Evolutionary conservation across 2,329 filamentous ascomycete species (phyloP).

Genomic region (Diaporthe longicolla): DNA sequence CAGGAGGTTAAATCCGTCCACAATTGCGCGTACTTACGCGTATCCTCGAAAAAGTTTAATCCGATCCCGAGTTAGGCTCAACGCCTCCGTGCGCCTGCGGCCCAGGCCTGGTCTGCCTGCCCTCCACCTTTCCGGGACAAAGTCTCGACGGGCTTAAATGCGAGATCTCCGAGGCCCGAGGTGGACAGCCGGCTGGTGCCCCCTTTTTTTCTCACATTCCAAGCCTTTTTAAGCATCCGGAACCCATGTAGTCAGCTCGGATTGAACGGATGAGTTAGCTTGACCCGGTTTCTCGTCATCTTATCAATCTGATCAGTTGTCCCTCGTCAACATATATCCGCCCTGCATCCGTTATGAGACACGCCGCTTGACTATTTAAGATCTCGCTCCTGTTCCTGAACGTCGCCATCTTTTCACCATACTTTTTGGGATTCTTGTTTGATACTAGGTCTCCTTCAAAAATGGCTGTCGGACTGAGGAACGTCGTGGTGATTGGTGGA

Average conservation of each 20-base stretch:
- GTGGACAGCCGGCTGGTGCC: neutral
- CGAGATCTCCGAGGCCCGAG: constrained; percentile 33
- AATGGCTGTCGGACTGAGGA: constrained; percentile 50
- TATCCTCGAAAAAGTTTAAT: constrained; percentile 11
- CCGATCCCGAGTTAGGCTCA: neutral
- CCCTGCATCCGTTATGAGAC: constrained; percentile 17
- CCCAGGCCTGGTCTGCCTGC: too few relatives aligned
- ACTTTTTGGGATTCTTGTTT: neutral
- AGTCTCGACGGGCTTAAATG: neutral
- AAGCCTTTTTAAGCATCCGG: constrained; percentile 12
- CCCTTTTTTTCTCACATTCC: neutral
- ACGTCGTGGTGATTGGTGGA: constrained; percentile 61
- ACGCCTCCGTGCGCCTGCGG: neutral
- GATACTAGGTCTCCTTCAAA: neutral
- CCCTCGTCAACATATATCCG: neutral
- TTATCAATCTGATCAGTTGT: constrained; percentile 41
- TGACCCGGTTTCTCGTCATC: constrained; percentile 29
- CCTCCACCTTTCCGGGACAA: constrained; percentile 25
- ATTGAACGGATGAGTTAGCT: constrained; percentile 5
- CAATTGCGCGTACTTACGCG: constrained; percentile 19
- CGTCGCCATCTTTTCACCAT: neutral
- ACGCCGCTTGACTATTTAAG: constrained; percentile 32
- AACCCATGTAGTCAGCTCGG: neutral
- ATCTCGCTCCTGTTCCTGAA: neutral
- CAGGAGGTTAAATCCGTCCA: constrained; percentile 8